These are phyloP conservation scores for Galerina marginata DNA, from an alignment of 768 basidiomycete species.

Conservation along the genomic window DNA sequence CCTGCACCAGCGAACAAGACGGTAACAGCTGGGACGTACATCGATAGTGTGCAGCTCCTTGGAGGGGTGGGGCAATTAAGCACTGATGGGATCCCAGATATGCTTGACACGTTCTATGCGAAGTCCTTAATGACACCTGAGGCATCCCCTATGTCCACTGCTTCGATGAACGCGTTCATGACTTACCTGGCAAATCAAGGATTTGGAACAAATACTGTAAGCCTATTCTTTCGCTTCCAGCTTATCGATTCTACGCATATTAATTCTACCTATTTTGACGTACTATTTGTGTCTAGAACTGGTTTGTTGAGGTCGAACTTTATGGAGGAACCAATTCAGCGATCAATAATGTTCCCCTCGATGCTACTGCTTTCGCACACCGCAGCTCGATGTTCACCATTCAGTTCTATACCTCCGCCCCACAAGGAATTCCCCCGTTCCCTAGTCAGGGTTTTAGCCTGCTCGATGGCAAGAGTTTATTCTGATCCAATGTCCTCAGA, in stretches of 20 bases:
- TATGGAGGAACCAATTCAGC: slow-evolving; percentile 52
- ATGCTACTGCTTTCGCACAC: slow-evolving; percentile 51
- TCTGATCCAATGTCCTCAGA: neutral
- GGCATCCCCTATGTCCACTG: slow-evolving; percentile 33
- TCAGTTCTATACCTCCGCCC: slow-evolving; percentile 55
- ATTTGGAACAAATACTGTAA: slow-evolving; percentile 37
- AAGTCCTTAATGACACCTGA: slow-evolving; percentile 49
- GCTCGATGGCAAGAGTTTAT: slow-evolving; percentile 39
- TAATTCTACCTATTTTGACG: neutral
- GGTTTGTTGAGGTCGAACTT: slow-evolving; percentile 43
- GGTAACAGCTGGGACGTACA: slow-evolving; percentile 33
- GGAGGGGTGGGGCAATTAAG: slow-evolving; percentile 30
- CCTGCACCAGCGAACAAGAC: slow-evolving; percentile 26
- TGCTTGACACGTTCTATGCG: slow-evolving; percentile 49
- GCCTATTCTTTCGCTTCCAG: neutral
- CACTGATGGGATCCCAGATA: slow-evolving; percentile 28
- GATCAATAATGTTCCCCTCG: slow-evolving; percentile 44
- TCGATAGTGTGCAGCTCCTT: slow-evolving; percentile 35
- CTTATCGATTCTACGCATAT: too few species aligned
- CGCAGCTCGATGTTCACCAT: slow-evolving; percentile 50
- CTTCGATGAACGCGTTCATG: slow-evolving; percentile 42
- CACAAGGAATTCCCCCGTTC: slow-evolving; percentile 42
- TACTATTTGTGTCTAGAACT: slow-evolving; percentile 15
- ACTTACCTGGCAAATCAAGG: slow-evolving; percentile 45
- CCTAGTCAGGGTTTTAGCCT: slow-evolving; percentile 50